These are phyloP conservation scores for Parathielavia hyrcaniae DNA, from an alignment of 495 filamentous ascomycete genomes.

Conservation along the genomic window DNA sequence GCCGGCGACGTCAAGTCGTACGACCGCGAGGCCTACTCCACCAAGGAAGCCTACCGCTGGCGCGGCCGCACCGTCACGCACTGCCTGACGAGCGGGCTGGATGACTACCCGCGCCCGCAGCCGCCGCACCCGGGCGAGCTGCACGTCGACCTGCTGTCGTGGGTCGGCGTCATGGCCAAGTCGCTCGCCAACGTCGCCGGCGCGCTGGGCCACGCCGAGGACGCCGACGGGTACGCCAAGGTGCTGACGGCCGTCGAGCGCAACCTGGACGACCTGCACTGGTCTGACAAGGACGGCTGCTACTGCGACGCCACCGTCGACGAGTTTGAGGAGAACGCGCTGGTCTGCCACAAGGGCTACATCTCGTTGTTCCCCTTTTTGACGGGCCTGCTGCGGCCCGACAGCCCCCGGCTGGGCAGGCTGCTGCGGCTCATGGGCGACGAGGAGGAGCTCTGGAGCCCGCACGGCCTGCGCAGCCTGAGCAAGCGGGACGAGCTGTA, in stretches of 20 bases:
- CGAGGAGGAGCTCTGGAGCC: constrained; percentile 79
- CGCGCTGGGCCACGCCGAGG: constrained; percentile 63
- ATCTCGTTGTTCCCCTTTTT: constrained; percentile 92
- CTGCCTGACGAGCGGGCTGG: constrained; percentile 85
- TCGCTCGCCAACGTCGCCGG: constrained; percentile 71
- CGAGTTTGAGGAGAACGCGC: constrained; percentile 81
- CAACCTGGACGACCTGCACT: constrained; percentile 93
- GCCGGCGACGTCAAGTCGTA: constrained; percentile 83
- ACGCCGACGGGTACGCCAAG: constrained; percentile 62
- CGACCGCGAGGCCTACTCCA: constrained; percentile 78
- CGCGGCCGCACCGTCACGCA: constrained; percentile 81
- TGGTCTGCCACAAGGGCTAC: constrained; percentile 96
- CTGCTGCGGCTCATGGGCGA: constrained; percentile 72
- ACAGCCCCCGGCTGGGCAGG: constrained; percentile 64
- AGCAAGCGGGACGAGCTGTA: constrained; percentile 79
- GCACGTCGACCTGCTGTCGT: constrained; percentile 89
- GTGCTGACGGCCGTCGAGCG: constrained; percentile 71
- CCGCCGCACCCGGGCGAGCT: constrained; percentile 98
- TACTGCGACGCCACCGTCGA: constrained; percentile 97
- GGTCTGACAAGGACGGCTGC: constrained; percentile 68
- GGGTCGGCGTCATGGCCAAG: constrained; percentile 92
- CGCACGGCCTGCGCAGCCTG: constrained; percentile 77
- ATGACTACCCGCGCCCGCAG: constrained; percentile 91
- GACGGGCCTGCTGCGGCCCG: constrained; percentile 62
- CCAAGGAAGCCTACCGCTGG: constrained; percentile 92